Conservation (phyloP, 2,329 filamentous ascomycete genomes). For the Xylariales sp. region DNA sequence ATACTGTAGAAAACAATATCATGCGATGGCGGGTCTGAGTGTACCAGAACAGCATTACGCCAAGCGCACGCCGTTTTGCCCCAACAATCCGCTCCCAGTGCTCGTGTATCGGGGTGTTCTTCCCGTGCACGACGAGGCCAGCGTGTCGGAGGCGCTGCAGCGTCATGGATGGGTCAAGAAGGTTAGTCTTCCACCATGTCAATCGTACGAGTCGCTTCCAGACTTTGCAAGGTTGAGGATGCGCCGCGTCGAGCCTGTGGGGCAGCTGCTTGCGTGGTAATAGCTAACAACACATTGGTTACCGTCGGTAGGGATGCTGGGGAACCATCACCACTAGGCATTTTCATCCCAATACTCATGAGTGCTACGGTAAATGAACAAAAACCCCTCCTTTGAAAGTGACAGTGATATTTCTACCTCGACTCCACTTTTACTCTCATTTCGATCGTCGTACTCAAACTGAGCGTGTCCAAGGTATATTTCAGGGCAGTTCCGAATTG, state of each 20-base stretch:
- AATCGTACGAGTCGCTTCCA: too few relatives aligned
- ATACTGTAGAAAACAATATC: too few relatives aligned
- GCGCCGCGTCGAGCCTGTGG: too few relatives aligned
- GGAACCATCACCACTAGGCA: background rate
- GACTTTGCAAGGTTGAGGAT: too few relatives aligned
- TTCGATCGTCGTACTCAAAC: too few relatives aligned
- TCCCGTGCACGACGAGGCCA: background rate
- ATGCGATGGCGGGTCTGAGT: too few relatives aligned
- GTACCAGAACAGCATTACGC: background rate
- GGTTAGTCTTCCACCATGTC: background rate
- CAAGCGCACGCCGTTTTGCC: background rate
- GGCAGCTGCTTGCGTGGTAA: too few relatives aligned
- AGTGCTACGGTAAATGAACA: constrained; percentile 4
- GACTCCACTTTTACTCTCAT: too few relatives aligned
- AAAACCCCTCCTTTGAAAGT: too few relatives aligned
- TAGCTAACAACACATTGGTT: too few relatives aligned
- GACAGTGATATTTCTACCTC: background rate
- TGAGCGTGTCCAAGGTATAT: too few relatives aligned
- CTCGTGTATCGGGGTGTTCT: constrained; percentile 1
- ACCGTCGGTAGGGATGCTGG: background rate
- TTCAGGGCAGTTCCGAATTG: background rate
- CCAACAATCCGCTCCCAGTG: constrained; percentile 3
- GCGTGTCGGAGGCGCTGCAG: background rate
- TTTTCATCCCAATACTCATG: constrained; percentile 4
- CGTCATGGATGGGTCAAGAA: constrained; percentile 1